A percentile compares a stretch with the other conserved stretches of the same genome.
Evolutionary conservation across 108 stramenopile species (phyloP).

Genomic region (Skeletonema potamos): DNA sequence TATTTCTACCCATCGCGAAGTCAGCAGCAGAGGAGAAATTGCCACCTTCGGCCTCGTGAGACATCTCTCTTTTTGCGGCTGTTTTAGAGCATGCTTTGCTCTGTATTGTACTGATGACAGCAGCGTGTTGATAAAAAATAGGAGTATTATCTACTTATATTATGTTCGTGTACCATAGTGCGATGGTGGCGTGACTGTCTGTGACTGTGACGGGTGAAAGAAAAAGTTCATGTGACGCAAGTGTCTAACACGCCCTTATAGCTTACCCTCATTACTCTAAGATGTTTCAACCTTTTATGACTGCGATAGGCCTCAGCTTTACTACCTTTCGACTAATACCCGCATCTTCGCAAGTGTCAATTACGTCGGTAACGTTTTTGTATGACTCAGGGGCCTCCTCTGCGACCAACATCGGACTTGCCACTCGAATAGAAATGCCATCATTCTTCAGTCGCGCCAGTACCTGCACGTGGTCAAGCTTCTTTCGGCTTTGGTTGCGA

Average conservation of each 20-base stretch:
- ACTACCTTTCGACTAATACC: slow-evolving; percentile 81
- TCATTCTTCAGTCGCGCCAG: slow-evolving; percentile 57
- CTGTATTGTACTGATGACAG: too few species aligned
- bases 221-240: too few species aligned
- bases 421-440: slow-evolving; percentile 85
- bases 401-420: slow-evolving; percentile 88
- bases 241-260: too few species aligned
- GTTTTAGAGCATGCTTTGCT: background rate
- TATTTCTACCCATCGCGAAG: background rate
- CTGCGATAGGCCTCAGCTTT: slow-evolving; percentile 80
- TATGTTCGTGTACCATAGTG: too few species aligned
- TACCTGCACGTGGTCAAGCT: slow-evolving; percentile 61
- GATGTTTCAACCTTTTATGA: slow-evolving; percentile 83
- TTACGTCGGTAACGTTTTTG: slow-evolving; percentile 77
- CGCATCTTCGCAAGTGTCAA: slow-evolving; percentile 84
- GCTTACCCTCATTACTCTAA: background rate
- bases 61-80: background rate
- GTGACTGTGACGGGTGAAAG: too few species aligned
- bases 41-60: background rate
- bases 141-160: too few species aligned
- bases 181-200: too few species aligned
- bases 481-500: slow-evolving; percentile 68
- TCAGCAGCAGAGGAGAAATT: background rate
- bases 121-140: too few species aligned
- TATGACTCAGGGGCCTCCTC: slow-evolving; percentile 85